Conservation (phyloP, 1,284 basidiomycete genomes). For the Microbotryum lychnidis-dioicae region DNA sequence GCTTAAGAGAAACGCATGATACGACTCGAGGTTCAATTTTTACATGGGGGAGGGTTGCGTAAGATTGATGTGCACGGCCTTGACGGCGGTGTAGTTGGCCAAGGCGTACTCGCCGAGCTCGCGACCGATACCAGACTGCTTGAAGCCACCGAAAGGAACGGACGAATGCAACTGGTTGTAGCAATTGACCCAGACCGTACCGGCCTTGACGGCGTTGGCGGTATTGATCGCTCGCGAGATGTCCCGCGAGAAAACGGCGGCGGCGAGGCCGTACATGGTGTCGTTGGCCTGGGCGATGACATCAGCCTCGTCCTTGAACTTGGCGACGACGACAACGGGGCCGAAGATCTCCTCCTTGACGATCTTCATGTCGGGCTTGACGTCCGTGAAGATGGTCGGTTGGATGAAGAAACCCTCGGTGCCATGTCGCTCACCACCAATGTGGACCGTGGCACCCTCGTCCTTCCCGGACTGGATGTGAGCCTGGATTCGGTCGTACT, state of each 20-base stretch:
- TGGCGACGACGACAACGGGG: constrained; percentile 55
- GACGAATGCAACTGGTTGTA: constrained; percentile 54
- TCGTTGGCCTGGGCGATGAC: constrained; percentile 71
- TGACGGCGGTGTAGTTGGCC: constrained; percentile 69
- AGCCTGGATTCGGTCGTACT: constrained; percentile 62
- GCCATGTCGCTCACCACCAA: constrained; percentile 68
- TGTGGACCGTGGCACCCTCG: constrained; percentile 69
- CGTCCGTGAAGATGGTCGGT: constrained; percentile 81
- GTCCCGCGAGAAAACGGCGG: constrained; percentile 75
- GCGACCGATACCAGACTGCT: constrained; percentile 58
- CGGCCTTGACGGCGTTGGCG: constrained; percentile 69
- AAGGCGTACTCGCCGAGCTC: constrained; percentile 79
- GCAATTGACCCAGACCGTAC: constrained; percentile 60
- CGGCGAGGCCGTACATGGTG: constrained; percentile 73
- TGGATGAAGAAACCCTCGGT: constrained; percentile 52
- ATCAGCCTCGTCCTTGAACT: constrained; percentile 47
- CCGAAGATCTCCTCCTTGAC: constrained; percentile 69
- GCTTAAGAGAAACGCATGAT: background rate
- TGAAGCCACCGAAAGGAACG: constrained; percentile 68
- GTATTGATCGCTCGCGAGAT: constrained; percentile 64
- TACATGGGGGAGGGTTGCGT: constrained; percentile 20
- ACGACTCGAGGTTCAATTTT: background rate
- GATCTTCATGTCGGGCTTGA: constrained; percentile 69
- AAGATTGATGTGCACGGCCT: constrained; percentile 75
- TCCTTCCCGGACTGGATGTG: constrained; percentile 80